Evolutionary conservation across 2,329 filamentous ascomycete genomes (phyloP), one percentile per base, ranked within the genome.

Genomic region (Pyricularia grisea): DNA sequence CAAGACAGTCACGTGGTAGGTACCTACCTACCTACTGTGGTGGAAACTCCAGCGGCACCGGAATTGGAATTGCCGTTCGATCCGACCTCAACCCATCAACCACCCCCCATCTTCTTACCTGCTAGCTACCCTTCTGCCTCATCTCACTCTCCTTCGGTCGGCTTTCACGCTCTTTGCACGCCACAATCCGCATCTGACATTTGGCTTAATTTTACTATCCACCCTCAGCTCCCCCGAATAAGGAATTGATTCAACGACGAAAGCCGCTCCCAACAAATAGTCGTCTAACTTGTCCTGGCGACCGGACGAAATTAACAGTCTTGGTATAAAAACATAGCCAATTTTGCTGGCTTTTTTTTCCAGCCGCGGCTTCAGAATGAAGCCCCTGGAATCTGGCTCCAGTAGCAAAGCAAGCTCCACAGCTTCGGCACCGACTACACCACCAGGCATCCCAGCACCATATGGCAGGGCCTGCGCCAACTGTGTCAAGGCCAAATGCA

Each of bases 391-490:
- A n/a, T 55, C 42, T n/a, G 42, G 42, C n/a, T 20, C 20, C 42
- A 55, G 20, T n/a, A n/a, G 23, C 58, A 61, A 25, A 10, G 23
- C 58, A 10, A 36, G 63, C 28, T 31, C 63, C 28, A 28, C 63
- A 20, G 14, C 25, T 10, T 65, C 63, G 17, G 28, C 28, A 4
- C 63, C 33, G 2, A 5, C 27, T 9, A n/a, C 63, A 23, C 63
- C 33, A 20, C 20, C 27, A 6, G 71, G 73, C 33, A 71, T 71
- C 10, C 71, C 72, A 33, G 74, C 74, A 17, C 72, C 72, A 50
- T 83, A 83, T 70, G 81, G 81, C 33, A 76, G 80, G 31, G 81
- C 82, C 2, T 84, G 82, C 71, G 78, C 77, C 55, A 83, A 82
- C 71, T 84, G 82, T 73, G 80, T 81, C 67, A 78, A 76, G 63